Conservation (phyloP, 495 filamentous ascomycete genomes). For the Platismatia glauca region DNA sequence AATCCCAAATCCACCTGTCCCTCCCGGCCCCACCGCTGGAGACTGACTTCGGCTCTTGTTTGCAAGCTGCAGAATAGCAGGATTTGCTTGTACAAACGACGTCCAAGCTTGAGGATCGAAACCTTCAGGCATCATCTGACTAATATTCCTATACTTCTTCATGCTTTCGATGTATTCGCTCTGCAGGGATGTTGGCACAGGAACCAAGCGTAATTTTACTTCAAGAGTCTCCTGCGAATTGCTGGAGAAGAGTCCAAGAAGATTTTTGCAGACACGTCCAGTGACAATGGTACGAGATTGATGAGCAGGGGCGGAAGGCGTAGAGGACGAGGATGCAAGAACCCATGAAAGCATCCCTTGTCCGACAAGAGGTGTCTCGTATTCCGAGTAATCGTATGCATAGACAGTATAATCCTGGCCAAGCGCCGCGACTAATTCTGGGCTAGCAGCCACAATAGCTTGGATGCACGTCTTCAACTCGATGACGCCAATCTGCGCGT, state of each 20-base stretch:
- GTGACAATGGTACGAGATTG: conserved; percentile 72
- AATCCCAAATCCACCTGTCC: conserved; percentile 44
- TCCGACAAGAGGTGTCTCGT: conserved; percentile 83
- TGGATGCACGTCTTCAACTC: conserved; percentile 86
- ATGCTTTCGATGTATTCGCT: conserved; percentile 58
- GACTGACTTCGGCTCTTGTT: conserved; percentile 22
- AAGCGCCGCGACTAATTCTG: conserved; percentile 73
- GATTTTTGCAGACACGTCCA: conserved; percentile 78
- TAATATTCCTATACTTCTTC: conserved; percentile 51
- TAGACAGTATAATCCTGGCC: conserved; percentile 94
- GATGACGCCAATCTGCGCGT: conserved; percentile 72
- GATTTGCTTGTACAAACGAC: conserved; percentile 53
- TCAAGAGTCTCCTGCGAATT: conserved; percentile 84
- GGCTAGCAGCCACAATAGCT: conserved; percentile 75
- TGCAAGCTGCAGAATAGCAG: conserved; percentile 26
- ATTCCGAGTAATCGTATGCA: conserved; percentile 93
- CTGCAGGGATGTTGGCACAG: conserved; percentile 67
- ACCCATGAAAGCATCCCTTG: conserved; percentile 93
- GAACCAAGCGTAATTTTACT: conserved; percentile 81
- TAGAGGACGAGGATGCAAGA: conserved; percentile 53
- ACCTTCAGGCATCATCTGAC: conserved; percentile 49
- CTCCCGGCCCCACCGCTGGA: conserved; percentile 13
- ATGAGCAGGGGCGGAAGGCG: conserved; percentile 45
- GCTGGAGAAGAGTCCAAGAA: conserved; percentile 72
- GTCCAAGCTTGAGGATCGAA: conserved; percentile 66